Conservation (phyloP, 2,329 filamentous ascomycete genomes). For the Cladosporium phlei region DNA sequence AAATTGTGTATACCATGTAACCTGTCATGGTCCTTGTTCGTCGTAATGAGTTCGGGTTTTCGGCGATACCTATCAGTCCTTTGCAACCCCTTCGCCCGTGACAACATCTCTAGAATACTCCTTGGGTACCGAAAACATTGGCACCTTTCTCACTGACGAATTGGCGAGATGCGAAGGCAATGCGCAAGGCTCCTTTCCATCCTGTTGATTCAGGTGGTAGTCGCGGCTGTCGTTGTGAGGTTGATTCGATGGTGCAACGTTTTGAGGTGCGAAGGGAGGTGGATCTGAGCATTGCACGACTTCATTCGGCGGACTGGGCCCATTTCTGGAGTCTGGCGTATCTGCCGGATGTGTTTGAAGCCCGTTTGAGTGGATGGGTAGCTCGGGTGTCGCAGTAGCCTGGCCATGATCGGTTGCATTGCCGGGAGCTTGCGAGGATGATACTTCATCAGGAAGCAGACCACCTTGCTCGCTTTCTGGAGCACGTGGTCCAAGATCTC, state of each 20-base stretch:
- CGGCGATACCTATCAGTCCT: too few species aligned
- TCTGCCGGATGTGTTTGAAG: too few species aligned
- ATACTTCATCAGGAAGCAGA: conserved; percentile 13
- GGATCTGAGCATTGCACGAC: too few species aligned
- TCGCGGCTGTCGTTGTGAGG: background rate
- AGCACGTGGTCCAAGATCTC: too few species aligned
- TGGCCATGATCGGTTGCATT: background rate
- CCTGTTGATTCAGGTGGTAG: background rate
- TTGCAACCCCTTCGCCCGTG: too few species aligned
- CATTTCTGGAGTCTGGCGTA: too few species aligned
- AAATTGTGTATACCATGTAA: too few species aligned
- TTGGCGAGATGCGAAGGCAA: conserved; percentile 23
- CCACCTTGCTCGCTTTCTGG: too few species aligned
- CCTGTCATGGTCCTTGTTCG: too few species aligned
- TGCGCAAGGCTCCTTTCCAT: conserved; percentile 18
- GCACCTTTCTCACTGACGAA: conserved; percentile 31
- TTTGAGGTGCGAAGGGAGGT: conserved; percentile 8
- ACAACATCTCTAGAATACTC: conserved; percentile 39
- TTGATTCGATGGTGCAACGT: conserved; percentile 21
- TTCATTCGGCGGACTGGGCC: too few species aligned
- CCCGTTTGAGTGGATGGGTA: too few species aligned
- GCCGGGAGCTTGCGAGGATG: background rate
- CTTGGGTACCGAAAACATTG: conserved; percentile 41
- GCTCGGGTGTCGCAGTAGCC: background rate
- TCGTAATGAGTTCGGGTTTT: too few species aligned